A percentile compares a stretch with the other conserved stretches of the same genome.
phyloP scores from a whole-genome alignment of 2,329 filamentous ascomycete genomes.

The Neofusicoccum umdonicola region DNA sequence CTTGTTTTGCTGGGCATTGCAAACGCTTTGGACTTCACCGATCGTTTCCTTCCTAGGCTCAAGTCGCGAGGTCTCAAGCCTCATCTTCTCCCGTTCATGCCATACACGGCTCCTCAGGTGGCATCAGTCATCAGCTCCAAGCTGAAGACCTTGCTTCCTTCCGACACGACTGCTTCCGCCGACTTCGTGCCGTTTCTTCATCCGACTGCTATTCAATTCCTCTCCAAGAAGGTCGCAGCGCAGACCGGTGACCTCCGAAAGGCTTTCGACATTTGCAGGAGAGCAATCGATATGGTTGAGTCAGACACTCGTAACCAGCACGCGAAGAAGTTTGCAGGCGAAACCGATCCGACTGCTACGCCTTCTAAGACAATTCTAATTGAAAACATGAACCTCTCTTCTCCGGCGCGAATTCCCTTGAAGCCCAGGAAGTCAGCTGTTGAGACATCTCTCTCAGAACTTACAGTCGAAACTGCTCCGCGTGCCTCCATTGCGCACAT shows the following conservation, averaged over 20 bases:
- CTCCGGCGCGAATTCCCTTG: conserved; percentile 43
- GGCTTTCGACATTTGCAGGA: conserved; percentile 89
- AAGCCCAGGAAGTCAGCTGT: conserved; percentile 25
- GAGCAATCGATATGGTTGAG: conserved; percentile 86
- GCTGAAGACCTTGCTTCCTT: conserved; percentile 69
- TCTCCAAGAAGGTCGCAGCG: conserved; percentile 88
- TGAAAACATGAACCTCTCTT: conserved; percentile 77
- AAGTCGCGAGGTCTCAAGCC: conserved; percentile 92
- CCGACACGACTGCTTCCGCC: conserved; percentile 45
- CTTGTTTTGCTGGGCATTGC: conserved; percentile 89
- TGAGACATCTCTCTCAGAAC: conserved; percentile 51
- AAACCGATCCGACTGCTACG: conserved; percentile 57
- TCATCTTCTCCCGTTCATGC: conserved; percentile 83
- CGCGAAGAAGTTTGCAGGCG: conserved; percentile 56
- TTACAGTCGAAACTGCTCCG: conserved; percentile 78
- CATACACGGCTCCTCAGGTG: conserved; percentile 85
- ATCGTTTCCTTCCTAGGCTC: conserved; percentile 87
- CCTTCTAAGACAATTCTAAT: conserved; percentile 74
- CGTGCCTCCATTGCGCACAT: conserved; percentile 87
- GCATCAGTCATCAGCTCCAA: conserved; percentile 82
- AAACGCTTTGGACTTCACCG: conserved; percentile 92
- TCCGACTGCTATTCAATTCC: conserved; percentile 88
- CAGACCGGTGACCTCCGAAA: conserved; percentile 94
- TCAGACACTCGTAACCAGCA: conserved; percentile 75
- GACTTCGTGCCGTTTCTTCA: conserved; percentile 84